Conservation (phyloP, 2,329 filamentous ascomycete species). For the Pseudopithomyces chartarum region DNA sequence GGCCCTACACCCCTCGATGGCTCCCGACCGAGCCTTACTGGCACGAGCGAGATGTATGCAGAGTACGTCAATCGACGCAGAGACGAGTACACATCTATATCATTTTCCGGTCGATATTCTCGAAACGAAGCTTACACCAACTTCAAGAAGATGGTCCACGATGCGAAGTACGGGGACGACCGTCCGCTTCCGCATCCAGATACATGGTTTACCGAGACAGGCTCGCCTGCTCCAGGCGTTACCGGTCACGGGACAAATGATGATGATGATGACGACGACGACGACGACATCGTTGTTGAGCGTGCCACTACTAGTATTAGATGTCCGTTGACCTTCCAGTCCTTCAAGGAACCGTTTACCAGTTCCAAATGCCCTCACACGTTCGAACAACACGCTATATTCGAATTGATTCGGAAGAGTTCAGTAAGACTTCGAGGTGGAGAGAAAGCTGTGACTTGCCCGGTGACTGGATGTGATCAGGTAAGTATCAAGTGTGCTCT, state of each 20-base stretch:
- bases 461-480: constrained; percentile 67
- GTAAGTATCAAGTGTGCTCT: constrained; percentile 21
- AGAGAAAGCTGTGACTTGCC: constrained; percentile 59
- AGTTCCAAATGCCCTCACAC: constrained; percentile 72
- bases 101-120: constrained; percentile 56
- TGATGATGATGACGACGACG: constrained; percentile 69
- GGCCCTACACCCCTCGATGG: constrained; percentile 44
- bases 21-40: constrained; percentile 36
- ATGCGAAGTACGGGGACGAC: constrained; percentile 61
- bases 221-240: constrained; percentile 49
- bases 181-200: constrained; percentile 60
- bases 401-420: constrained; percentile 55
- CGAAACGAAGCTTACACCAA: constrained; percentile 64
- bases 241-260: constrained; percentile 48
- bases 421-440: constrained; percentile 17
- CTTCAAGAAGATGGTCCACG: constrained; percentile 67
- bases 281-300: constrained; percentile 72
- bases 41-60: constrained; percentile 44
- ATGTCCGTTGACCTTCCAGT: constrained; percentile 70
- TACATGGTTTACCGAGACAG: constrained; percentile 66
- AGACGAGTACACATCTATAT: constrained; percentile 49
- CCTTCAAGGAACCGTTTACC: constrained; percentile 69
- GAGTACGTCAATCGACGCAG: constrained; percentile 47
- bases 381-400: constrained; percentile 70
- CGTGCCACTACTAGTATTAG: constrained; percentile 68